phyloP scores from a whole-genome alignment of 2,329 filamentous ascomycete genomes.

The Diaporthe helianthi region DNA sequence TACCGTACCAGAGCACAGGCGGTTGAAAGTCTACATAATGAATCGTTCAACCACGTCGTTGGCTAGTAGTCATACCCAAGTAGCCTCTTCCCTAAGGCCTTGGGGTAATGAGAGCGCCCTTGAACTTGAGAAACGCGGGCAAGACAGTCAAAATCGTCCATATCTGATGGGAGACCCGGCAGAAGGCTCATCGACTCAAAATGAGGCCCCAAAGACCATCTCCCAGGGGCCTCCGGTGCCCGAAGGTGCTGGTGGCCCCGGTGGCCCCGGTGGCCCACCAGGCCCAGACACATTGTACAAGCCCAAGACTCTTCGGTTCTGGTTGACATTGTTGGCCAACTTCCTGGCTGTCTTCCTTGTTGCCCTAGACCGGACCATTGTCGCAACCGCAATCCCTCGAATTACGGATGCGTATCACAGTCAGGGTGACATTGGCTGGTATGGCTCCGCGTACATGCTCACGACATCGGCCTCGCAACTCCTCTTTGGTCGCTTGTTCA shows the following conservation, averaged over 20 bases:
- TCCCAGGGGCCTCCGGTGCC: constrained; percentile 17
- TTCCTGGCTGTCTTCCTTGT: constrained; percentile 64
- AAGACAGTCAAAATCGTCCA: neutral
- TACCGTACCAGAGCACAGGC: neutral
- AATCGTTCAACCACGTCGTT: constrained; percentile 30
- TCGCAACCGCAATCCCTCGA: constrained; percentile 60
- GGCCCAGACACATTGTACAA: constrained; percentile 51
- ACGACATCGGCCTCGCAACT: constrained; percentile 63
- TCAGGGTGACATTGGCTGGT: constrained; percentile 69
- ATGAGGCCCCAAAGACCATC: neutral
- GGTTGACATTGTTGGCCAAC: constrained; percentile 61
- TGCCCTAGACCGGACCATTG: constrained; percentile 64
- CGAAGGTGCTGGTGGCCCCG: constrained; percentile 13
- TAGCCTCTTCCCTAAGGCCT: constrained; percentile 2
- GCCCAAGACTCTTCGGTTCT: constrained; percentile 61
- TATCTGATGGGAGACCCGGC: neutral
- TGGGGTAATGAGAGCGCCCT: neutral
- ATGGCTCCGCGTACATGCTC: constrained; percentile 67
- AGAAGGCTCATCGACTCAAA: neutral
- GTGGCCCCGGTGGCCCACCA: neutral
- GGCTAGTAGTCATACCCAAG: constrained; percentile 33
- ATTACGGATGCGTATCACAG: constrained; percentile 66
- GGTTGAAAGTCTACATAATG: constrained; percentile 10
- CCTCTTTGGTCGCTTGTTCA: constrained; percentile 61
- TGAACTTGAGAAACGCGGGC: constrained; percentile 24